These are phyloP conservation scores for Pittosporum tobira DNA, from an alignment of 129 eudicot genomes.

Conservation along the genomic window DNA sequence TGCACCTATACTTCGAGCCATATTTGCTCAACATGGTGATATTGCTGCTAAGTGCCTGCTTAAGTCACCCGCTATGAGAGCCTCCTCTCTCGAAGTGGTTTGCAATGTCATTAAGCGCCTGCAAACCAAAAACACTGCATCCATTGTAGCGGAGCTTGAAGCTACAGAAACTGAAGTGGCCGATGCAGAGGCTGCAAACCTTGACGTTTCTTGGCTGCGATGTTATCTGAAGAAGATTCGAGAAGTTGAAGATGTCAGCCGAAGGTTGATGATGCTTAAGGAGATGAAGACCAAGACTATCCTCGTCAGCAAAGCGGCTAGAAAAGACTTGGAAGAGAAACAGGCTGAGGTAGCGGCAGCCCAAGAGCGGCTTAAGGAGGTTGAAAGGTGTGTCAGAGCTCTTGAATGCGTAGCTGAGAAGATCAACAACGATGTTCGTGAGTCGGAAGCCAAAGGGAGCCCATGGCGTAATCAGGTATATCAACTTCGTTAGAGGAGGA, in stretches of 20 bases:
- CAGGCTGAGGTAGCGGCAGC: slow-evolving; percentile 22
- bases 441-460: slow-evolving; percentile 14
- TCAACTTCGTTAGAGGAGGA: not conserved
- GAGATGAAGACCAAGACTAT: slow-evolving; percentile 9
- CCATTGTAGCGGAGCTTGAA: slow-evolving; percentile 8
- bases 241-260: slow-evolving; percentile 1
- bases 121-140: slow-evolving; percentile 7
- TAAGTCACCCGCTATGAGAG: slow-evolving; percentile 19
- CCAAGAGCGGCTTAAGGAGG: slow-evolving; percentile 13
- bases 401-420: slow-evolving; percentile 24
- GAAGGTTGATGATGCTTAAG: slow-evolving; percentile 7
- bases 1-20: slow-evolving; percentile 27
- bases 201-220: slow-evolving; percentile 28
- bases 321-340: slow-evolving; percentile 22
- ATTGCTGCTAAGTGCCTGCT: slow-evolving; percentile 19
- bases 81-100: slow-evolving; percentile 19
- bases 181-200: slow-evolving; percentile 21
- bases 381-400: slow-evolving; percentile 25
- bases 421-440: slow-evolving; percentile 15
- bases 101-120: slow-evolving; percentile 19
- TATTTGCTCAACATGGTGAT: slow-evolving; percentile 27
- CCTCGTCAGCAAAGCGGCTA: slow-evolving; percentile 22
- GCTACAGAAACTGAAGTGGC: slow-evolving; percentile 9
- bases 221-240: not conserved
- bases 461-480: not conserved